A percentile compares a stretch with the other conserved stretches of the same genome.
Evolutionary conservation across 2,329 filamentous ascomycete species (phyloP).

Genomic region (Thermomyces lanuginosus): DNA sequence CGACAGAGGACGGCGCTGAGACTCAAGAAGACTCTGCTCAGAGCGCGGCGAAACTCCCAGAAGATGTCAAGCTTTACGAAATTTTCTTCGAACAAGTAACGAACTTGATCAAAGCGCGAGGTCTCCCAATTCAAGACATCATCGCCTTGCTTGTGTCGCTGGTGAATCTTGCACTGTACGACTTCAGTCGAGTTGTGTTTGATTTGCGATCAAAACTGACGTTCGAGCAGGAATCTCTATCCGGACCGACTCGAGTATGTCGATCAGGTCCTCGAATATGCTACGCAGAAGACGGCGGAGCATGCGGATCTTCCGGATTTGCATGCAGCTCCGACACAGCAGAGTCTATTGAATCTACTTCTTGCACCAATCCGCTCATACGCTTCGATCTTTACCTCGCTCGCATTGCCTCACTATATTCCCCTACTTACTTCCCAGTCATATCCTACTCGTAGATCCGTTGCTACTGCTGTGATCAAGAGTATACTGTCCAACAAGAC

Average conservation of each 20-base stretch:
- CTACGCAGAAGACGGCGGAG: conserved; percentile 69
- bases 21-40: conserved; percentile 16
- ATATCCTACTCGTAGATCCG: conserved; percentile 76
- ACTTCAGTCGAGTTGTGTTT: neutral
- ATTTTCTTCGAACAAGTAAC: conserved; percentile 91
- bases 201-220: neutral
- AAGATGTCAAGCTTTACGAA: conserved; percentile 76
- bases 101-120: conserved; percentile 75
- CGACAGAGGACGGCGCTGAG: conserved; percentile 11
- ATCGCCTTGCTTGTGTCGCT: conserved; percentile 89
- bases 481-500: conserved; percentile 72
- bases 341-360: conserved; percentile 77
- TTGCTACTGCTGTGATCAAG: conserved; percentile 74
- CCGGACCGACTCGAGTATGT: conserved; percentile 85
- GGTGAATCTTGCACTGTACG: conserved; percentile 66
- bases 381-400: conserved; percentile 84
- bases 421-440: conserved; percentile 81
- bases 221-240: conserved; percentile 58
- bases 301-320: conserved; percentile 91
- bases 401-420: conserved; percentile 82
- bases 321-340: conserved; percentile 72
- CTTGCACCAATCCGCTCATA: conserved; percentile 82
- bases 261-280: conserved; percentile 82
- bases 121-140: conserved; percentile 83
- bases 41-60: conserved; percentile 22